Evolutionary conservation across 2,329 filamentous ascomycete species (phyloP), one percentile per base, ranked within the genome.

Genomic region (Colletotrichum tofieldiae): DNA sequence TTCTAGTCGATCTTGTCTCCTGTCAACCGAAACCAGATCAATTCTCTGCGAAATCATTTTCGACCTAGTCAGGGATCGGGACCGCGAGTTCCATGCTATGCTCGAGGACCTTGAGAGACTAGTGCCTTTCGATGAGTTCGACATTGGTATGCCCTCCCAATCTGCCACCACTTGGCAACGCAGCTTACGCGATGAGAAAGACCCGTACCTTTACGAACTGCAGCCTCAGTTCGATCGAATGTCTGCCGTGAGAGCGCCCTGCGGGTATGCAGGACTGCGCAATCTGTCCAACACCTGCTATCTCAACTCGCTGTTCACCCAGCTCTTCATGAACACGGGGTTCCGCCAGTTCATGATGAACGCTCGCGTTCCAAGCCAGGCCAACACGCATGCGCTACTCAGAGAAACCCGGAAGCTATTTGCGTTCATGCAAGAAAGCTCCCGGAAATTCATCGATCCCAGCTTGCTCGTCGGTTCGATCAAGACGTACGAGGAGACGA

Each of bases 271-370:
- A n/a, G 96, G 96, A 1, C 83, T 99, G n/a, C 89, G 89, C 68
- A 99, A 99, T 77, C 88, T 98, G 20, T 96, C 94, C 12, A 98
- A 98, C 79, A 98, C 97, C 0, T 99, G 96, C 82, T 99, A 99
- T 80, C 89, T 98, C 79, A 99, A 99, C 80, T 98, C 96, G 0
- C 86, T 99, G 0, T 88, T 98, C 73, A 96, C 95, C 0, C 96
- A 99, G 79, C 89, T 99, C 0, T 99, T 96, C 85, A 98, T 98
- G 94, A 98, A 99, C 79, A 84, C 93, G 20, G 88, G 91, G 8
- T 98, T 99, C 78, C 92, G 96, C 23, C 88, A 90, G 20, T 98
- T 98, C 81, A 93, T 99, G 76, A 86, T 98, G 72, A 82, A 86
- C 68, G 86, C 89, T n/a, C 82, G 86, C 11, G 84, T 94, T 32